Conservation (phyloP, 2,329 filamentous ascomycete genomes). For the Plectosphaerella sp. region DNA sequence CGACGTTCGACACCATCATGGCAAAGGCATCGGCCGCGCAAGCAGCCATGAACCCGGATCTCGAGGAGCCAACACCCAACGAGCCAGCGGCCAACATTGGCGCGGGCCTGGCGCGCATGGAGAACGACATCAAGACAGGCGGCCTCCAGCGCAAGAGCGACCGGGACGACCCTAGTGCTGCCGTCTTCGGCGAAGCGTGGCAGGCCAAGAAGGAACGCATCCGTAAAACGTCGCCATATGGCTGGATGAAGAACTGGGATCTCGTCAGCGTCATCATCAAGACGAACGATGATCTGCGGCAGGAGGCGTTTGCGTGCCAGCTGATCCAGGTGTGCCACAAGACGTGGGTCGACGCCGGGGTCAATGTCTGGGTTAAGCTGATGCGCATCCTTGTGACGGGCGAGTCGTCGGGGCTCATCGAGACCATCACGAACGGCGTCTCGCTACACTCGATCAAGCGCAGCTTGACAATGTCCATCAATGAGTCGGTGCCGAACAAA, state of each 20-base stretch:
- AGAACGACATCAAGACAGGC: slow-evolving; percentile 84
- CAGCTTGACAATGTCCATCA: slow-evolving; percentile 70
- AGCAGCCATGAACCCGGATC: slow-evolving; percentile 38
- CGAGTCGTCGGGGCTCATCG: slow-evolving; percentile 78
- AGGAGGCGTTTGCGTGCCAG: slow-evolving; percentile 84
- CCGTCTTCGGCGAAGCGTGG: slow-evolving; percentile 85
- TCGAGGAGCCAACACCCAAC: slow-evolving; percentile 51
- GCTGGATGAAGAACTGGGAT: slow-evolving; percentile 89
- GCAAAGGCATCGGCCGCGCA: slow-evolving; percentile 58
- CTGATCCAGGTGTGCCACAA: slow-evolving; percentile 76
- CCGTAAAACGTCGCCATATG: slow-evolving; percentile 76
- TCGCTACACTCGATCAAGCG: slow-evolving; percentile 84
- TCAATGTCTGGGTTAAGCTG: slow-evolving; percentile 81
- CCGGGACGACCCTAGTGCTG: slow-evolving; percentile 79
- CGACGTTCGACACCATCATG: slow-evolving; percentile 80
- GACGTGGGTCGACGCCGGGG: slow-evolving; percentile 71
- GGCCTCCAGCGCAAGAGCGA: slow-evolving; percentile 77
- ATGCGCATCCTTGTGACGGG: slow-evolving; percentile 86
- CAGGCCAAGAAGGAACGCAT: slow-evolving; percentile 80
- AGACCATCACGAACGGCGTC: slow-evolving; percentile 84
- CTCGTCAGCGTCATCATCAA: slow-evolving; percentile 84
- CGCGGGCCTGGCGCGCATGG: slow-evolving; percentile 78
- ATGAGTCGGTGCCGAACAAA: slow-evolving; percentile 64
- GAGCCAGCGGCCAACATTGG: slow-evolving; percentile 58
- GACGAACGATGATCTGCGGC: slow-evolving; percentile 75